Evolutionary conservation across 305 asterid genomes (phyloP), one percentile per base, ranked within the genome.

Genomic region (Lippia alba): DNA sequence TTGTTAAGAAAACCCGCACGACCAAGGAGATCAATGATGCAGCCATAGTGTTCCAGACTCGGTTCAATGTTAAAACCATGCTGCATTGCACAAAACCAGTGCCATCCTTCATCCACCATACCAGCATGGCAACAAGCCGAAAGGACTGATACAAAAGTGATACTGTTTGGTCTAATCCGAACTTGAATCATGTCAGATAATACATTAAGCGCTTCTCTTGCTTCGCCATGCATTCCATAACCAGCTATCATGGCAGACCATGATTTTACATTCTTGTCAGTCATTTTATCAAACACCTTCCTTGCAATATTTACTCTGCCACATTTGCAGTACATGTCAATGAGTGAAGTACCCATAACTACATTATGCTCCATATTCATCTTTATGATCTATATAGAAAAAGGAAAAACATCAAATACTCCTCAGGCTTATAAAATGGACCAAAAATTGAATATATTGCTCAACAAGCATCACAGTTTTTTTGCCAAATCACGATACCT

Each of bases 41-140:
- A 92, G 74, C 96, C 91, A 50, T 88, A 92, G 82, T 92, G 98
- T 79, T 92, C 91, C 34, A 85, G 76, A 40, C 85, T 87, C 6
- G 96, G 96, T 58, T 76, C 78, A 72, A 90, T 70, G 58, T 66
- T 66, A 65, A 87, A 92, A 78, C 80, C 78, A 44, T 85, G 90
- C 68, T 90, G 87, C 98, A 92, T 92, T 46, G 89, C 74, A 18
- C 81, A 80, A 75, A 92, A 90, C 97, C 97, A 92, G 78, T 85
- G 86, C 97, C 98, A 90, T 58, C 97, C 98, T 80, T 92, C 95
- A 53, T 90, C 91, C 16, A 89, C 85, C 39, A 90, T 75, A 45
- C 97, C 96, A 51, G 96, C 98, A 74, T 90, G 97, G 81, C 96
- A 85, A 83, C 97, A 92, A 70, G 98, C 96, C 40, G 97, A 87